Conservation (phyloP, 495 filamentous ascomycete genomes). For the Entonaema liquescens region DNA sequence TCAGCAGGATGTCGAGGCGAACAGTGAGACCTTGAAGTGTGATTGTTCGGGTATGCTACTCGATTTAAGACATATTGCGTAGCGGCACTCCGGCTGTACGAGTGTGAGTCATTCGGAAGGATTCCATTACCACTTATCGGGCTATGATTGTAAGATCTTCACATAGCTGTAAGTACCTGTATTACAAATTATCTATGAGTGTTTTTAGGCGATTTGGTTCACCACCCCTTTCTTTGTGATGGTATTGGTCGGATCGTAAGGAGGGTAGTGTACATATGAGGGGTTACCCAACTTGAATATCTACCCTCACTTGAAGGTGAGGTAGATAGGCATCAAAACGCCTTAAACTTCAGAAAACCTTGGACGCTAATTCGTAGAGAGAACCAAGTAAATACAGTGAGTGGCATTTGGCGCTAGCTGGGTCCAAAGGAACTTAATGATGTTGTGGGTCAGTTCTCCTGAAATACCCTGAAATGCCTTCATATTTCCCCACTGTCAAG, state of each 20-base stretch:
- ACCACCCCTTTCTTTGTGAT: neutral
- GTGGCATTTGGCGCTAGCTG: neutral
- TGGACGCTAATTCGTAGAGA: neutral
- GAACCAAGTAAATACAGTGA: neutral
- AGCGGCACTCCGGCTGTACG: neutral
- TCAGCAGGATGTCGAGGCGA: neutral
- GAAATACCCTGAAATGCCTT: neutral
- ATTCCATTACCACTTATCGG: neutral
- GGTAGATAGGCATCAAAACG: neutral
- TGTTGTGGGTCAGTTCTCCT: conserved; percentile 1
- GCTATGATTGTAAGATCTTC: neutral
- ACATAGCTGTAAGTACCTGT: neutral
- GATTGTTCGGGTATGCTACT: neutral
- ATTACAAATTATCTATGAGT: neutral
- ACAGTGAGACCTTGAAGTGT: no score
- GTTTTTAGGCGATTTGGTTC: neutral
- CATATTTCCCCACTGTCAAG: neutral
- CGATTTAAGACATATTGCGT: neutral
- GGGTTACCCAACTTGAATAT: neutral
- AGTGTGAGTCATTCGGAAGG: neutral
- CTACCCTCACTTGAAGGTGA: no score
- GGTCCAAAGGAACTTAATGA: neutral
- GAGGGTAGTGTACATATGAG: neutral
- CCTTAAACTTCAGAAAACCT: neutral
- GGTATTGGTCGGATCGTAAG: neutral